Conservation (phyloP, 1,139 yeast species). For the Magnusiomyces tetraspermus region DNA sequence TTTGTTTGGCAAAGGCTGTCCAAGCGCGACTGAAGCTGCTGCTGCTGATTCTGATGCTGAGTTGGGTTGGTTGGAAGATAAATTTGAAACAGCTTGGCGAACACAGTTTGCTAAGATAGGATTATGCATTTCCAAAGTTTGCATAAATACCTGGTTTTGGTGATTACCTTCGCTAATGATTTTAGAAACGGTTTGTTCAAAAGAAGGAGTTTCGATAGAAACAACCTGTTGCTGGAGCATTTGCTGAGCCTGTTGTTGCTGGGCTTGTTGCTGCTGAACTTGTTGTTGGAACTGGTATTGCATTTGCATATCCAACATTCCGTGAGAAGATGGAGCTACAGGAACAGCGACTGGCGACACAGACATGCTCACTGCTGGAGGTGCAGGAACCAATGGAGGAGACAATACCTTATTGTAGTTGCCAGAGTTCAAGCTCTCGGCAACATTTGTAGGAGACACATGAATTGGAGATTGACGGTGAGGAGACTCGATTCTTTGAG, state of each 20-base stretch:
- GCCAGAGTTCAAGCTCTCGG: background rate
- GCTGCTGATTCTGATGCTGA: background rate
- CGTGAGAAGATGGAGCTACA: background rate
- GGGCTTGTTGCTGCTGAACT: background rate
- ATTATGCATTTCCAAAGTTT: background rate
- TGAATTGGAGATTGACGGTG: background rate
- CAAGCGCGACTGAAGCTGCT: background rate
- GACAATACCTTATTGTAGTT: background rate
- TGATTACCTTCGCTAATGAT: background rate
- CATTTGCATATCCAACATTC: too few relatives aligned
- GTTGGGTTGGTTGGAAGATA: background rate
- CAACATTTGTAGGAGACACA: background rate
- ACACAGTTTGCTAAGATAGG: background rate
- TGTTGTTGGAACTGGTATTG: too few relatives aligned
- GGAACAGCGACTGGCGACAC: background rate
- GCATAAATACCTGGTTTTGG: background rate
- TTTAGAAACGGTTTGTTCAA: background rate
- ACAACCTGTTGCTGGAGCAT: background rate
- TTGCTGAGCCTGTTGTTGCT: background rate
- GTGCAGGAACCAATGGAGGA: background rate
- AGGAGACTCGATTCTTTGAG: background rate
- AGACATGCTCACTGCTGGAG: background rate
- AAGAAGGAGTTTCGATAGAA: background rate
- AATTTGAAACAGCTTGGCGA: background rate
- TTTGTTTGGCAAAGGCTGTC: background rate